Base-by-base conservation (phyloP, 345 rosid species). In the Sisymbrium irio region DNA sequence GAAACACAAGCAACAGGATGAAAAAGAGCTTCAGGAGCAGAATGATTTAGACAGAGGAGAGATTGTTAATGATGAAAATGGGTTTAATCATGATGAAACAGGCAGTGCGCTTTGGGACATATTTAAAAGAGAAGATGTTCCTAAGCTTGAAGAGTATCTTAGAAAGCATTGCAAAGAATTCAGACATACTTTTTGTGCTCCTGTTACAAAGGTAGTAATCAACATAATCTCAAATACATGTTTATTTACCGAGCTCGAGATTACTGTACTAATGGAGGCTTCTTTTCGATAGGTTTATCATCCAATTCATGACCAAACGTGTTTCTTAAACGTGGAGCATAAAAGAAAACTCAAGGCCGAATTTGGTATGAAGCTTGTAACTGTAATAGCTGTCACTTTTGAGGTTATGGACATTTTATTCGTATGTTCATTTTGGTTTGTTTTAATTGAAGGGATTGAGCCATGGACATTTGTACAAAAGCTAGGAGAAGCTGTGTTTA, bases 391-490 rank as follows among this genome's bases (percentile, higher is more conserved):
- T 76, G 27, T 28, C 25, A 42, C 45, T 27, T 25, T 6, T 13
- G 18, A 15, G 25, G 2, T 22, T 6, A 11, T 15, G 2, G 7
- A 18, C 40, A 45, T 33, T 46, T 14, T 15, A 9, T 30, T 72
- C 42, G 25, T 69, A 50, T 15, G 62, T 7, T 17, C 30, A 67
- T 1, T 33, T 8, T 75, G 4, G 22, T 55, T 44, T 37, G 7
- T 65, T 35, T 55, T 69, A 51, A 57, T 19, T 51, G 4, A 54
- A 95, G 99, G 92, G 66, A 75, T 92, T 33, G 94, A 90, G 82
- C 91, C 99, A 4, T 92, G 99, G 99, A 90, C 97, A 25, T 95
- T 95, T 60, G 88, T 84, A 60, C 99, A 92, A 64, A 83, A 74
- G 30, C 79, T 88, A 7, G 98, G 98, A 45, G 99, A 92, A 59